Evolutionary conservation across 2,329 filamentous ascomycete species (phyloP).

Genomic region (Periconia sp.): DNA sequence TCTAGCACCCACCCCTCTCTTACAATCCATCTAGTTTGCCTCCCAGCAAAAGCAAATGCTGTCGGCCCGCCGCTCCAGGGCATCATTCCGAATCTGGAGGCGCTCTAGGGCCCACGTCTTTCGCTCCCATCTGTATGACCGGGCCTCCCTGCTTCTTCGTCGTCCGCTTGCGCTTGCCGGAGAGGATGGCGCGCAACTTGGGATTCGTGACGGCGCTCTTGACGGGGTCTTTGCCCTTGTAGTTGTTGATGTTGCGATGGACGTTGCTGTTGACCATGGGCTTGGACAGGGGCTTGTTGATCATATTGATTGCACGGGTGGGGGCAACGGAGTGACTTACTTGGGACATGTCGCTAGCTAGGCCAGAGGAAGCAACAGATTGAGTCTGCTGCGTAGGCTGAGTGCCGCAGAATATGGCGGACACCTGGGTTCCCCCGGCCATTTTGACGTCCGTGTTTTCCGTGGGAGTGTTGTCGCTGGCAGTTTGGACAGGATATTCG

Average conservation of each 20-base stretch:
- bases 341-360: too few relatives aligned
- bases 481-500: too few relatives aligned
- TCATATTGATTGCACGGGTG: neutral
- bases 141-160: slow-evolving; percentile 16
- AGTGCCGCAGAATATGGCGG: too few relatives aligned
- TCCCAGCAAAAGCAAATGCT: neutral
- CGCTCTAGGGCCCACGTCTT: neutral
- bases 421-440: too few relatives aligned
- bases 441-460: too few relatives aligned
- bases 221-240: slow-evolving; percentile 20
- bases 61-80: neutral
- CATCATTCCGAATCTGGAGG: neutral
- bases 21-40: neutral
- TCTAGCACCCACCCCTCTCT: neutral
- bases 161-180: slow-evolving; percentile 15
- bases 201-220: slow-evolving; percentile 23
- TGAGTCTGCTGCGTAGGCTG: too few relatives aligned
- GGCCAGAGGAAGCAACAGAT: too few relatives aligned
- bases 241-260: slow-evolving; percentile 12
- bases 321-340: too few relatives aligned
- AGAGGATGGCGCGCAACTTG: slow-evolving; percentile 23
- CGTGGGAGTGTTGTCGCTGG: too few relatives aligned
- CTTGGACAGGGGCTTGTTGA: slow-evolving; percentile 5
- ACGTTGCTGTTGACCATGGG: neutral
- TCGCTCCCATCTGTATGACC: slow-evolving; percentile 15